A percentile compares a stretch with the other conserved stretches of the same genome.
phyloP scores from a whole-genome alignment of 1,284 basidiomycete genomes.

The Tilletiaria anomala region DNA sequence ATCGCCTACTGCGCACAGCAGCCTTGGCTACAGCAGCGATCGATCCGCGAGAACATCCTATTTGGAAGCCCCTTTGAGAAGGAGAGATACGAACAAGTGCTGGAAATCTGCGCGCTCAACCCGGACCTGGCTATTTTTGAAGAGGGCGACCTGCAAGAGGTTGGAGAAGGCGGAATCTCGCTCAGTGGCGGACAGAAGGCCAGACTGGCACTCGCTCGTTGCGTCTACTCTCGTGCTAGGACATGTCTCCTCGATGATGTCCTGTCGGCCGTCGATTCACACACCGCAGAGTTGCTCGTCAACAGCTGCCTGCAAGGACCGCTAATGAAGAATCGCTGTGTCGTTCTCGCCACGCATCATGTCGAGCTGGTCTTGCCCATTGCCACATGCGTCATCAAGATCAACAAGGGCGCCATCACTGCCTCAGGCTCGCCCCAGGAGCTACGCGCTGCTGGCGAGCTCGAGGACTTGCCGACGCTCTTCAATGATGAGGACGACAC shows the following conservation, averaged over 20 bases:
- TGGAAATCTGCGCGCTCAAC: conserved; percentile 21
- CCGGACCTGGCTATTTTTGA: conserved; percentile 21
- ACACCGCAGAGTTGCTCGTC: conserved; percentile 45
- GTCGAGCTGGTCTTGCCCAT: conserved; percentile 13
- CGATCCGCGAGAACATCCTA: conserved; percentile 26
- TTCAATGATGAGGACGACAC: too few relatives aligned
- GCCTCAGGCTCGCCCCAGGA: conserved; percentile 11
- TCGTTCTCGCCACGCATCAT: conserved; percentile 60
- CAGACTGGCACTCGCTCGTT: conserved; percentile 26
- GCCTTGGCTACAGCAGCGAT: conserved; percentile 19
- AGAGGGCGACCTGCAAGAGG: conserved; percentile 24
- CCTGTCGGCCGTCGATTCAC: conserved; percentile 49
- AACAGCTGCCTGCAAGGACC: conserved; percentile 8
- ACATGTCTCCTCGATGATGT: conserved; percentile 32
- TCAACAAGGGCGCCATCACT: conserved; percentile 13
- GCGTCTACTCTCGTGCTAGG: conserved; percentile 23
- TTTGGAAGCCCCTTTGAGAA: conserved; percentile 21
- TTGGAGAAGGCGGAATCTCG: conserved; percentile 24
- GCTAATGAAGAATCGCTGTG: conserved; percentile 46
- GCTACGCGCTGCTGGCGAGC: conserved; percentile 6
- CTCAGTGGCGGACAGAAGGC: conserved; percentile 34
- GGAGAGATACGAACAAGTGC: conserved; percentile 15
- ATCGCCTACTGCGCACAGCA: conserved; percentile 24
- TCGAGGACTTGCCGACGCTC: conserved; percentile 2
- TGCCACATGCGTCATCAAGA: conserved; percentile 13